Conservation (phyloP, 768 basidiomycete species). For the Pleurotus tuber-regium region DNA sequence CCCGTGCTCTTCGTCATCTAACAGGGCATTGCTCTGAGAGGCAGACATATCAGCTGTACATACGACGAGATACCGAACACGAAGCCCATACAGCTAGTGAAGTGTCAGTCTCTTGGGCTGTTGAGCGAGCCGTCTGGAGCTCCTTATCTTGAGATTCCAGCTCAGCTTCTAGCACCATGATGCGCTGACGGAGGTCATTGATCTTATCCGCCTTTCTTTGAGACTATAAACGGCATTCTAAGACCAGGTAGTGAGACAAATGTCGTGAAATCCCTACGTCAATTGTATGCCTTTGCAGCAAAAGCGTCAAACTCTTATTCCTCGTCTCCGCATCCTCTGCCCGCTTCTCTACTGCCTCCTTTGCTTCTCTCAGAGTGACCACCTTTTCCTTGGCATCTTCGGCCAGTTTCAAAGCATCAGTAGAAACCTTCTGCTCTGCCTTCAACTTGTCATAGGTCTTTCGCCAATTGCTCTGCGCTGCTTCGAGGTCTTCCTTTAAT, state of each 20-base stretch:
- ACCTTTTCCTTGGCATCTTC: conserved; percentile 4
- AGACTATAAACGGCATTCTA: not conserved
- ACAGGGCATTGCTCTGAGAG: no score
- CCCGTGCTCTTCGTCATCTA: not conserved
- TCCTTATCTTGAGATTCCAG: not conserved
- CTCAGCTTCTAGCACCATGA: not conserved
- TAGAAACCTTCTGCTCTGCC: not conserved
- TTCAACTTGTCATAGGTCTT: not conserved
- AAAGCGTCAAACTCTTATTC: not conserved
- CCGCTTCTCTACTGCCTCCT: not conserved
- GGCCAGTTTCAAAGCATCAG: not conserved
- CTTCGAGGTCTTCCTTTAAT: conserved; percentile 6
- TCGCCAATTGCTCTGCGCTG: not conserved
- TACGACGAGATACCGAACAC: no score
- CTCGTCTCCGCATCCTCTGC: not conserved
- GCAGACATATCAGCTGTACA: no score
- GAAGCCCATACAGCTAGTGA: no score
- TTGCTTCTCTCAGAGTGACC: not conserved
- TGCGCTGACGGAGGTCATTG: not conserved
- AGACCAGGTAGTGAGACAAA: not conserved
- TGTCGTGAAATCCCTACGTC: not conserved
- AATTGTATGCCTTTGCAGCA: not conserved
- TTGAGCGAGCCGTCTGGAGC: not conserved
- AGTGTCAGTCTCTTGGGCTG: no score
- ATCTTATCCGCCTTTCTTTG: conserved; percentile 3